phyloP scores from a whole-genome alignment of 2,329 filamentous ascomycete genomes.

The Botrytis pseudocinerea region DNA sequence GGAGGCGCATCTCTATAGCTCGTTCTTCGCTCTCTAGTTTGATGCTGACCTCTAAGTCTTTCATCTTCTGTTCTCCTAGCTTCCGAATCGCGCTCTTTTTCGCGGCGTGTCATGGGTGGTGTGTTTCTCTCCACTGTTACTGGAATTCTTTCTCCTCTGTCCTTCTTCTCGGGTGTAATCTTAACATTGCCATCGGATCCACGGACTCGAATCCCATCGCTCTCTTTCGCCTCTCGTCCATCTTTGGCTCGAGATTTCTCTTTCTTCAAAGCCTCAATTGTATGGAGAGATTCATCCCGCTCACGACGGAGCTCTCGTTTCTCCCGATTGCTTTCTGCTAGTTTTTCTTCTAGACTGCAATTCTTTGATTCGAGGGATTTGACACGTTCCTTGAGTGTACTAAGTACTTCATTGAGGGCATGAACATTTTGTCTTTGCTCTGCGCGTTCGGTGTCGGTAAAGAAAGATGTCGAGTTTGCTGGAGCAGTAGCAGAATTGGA shows the following conservation, averaged over 20 bases:
- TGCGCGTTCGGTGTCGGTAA: not conserved
- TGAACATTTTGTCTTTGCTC: not conserved
- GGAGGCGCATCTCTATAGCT: not conserved
- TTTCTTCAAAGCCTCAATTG: slow-evolving; percentile 11
- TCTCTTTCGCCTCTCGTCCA: not conserved
- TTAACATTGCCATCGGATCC: not conserved
- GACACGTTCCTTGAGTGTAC: slow-evolving; percentile 17
- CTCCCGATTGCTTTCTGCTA: slow-evolving; percentile 20
- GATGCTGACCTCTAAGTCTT: not conserved
- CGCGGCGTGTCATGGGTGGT: slow-evolving; percentile 9
- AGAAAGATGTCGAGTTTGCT: slow-evolving; percentile 8
- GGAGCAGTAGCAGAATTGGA: not conserved
- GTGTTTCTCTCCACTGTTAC: slow-evolving; percentile 4
- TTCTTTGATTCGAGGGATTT: slow-evolving; percentile 6
- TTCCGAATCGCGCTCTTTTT: slow-evolving; percentile 6
- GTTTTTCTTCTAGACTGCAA: slow-evolving; percentile 17
- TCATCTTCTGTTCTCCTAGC: slow-evolving; percentile 9
- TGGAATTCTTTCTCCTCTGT: not conserved
- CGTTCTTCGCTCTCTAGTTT: not conserved
- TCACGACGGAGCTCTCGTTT: slow-evolving; percentile 19
- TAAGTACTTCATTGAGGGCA: slow-evolving; percentile 13
- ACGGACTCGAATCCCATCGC: slow-evolving; percentile 7
- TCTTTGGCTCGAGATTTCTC: slow-evolving; percentile 2
- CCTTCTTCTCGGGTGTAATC: slow-evolving; percentile 7
- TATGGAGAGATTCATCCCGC: not conserved